These are phyloP conservation scores for Parachaetomium inaequale DNA, from an alignment of 495 filamentous ascomycete genomes.

Conservation along the genomic window DNA sequence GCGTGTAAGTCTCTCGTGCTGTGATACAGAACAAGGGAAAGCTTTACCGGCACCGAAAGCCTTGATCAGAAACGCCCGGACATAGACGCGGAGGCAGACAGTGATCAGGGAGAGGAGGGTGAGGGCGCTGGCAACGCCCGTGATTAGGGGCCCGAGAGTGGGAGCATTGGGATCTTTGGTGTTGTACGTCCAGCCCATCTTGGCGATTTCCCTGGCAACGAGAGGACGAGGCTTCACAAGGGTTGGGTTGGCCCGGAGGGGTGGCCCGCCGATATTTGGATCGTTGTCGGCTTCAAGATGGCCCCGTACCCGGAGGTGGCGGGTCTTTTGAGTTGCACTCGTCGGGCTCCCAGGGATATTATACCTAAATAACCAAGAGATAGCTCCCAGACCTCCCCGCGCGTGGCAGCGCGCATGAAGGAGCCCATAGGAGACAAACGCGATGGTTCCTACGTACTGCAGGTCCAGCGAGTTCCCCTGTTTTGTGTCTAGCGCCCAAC, in stretches of 20 bases:
- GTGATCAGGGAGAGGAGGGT: conserved; percentile 36
- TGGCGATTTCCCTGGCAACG: neutral
- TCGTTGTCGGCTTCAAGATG: neutral
- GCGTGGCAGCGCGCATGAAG: too few relatives aligned
- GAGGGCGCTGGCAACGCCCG: conserved; percentile 31
- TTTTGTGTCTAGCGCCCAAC: too few relatives aligned
- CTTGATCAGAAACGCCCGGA: conserved; percentile 35
- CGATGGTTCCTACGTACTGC: neutral
- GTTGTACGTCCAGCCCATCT: conserved; percentile 45
- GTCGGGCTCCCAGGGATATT: neutral
- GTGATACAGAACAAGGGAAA: neutral
- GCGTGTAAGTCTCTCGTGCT: neutral
- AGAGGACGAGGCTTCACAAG: neutral
- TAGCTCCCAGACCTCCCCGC: neutral
- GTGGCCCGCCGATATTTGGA: neutral
- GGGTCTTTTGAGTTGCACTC: neutral
- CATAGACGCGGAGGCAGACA: conserved; percentile 38
- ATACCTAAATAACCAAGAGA: neutral
- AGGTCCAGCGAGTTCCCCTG: too few relatives aligned
- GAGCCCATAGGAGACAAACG: too few relatives aligned
- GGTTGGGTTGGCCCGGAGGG: too few relatives aligned
- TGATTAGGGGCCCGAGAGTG: conserved; percentile 36
- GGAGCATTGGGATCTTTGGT: conserved; percentile 34
- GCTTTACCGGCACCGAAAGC: conserved; percentile 33
- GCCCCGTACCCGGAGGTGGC: neutral